Percentiles rank a stretch among this genome's conserved stretches.
phyloP scores from a whole-genome alignment of 225 moss, liverwort and hornwort genomes.

The Bryum argenteum region DNA sequence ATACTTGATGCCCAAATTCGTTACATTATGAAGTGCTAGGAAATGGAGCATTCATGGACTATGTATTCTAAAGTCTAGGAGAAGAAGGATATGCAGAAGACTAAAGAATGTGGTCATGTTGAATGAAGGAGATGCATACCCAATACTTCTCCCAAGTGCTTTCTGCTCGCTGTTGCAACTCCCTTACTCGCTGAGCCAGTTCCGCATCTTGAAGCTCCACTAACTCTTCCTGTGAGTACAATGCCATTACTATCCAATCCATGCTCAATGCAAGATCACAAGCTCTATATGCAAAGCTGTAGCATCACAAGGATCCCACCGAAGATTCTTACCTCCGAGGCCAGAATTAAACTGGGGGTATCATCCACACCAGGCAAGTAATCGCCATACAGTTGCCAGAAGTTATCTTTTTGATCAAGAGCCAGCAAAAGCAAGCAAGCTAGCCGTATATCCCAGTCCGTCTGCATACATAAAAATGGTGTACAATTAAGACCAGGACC shows the following conservation, averaged over 20 bases:
- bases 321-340: constrained; percentile 59
- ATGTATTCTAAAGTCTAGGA: too few species aligned
- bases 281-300: neutral
- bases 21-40: too few species aligned
- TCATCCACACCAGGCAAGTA: constrained; percentile 88
- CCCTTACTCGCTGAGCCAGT: constrained; percentile 58
- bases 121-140: constrained; percentile 46
- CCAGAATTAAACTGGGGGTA: constrained; percentile 75
- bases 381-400: constrained; percentile 94
- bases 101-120: too few species aligned
- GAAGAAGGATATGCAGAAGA: too few species aligned
- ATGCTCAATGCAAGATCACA: constrained; percentile 4
- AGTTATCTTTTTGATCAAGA: constrained; percentile 83
- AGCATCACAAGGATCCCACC: constrained; percentile 5
- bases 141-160: constrained; percentile 78
- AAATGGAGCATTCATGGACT: too few species aligned
- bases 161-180: constrained; percentile 69
- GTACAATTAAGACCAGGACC: constrained; percentile 8
- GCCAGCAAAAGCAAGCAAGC: constrained; percentile 81
- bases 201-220: constrained; percentile 78
- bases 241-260: constrained; percentile 5
- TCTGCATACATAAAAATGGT: constrained; percentile 46
- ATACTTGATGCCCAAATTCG: neutral
- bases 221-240: constrained; percentile 68
- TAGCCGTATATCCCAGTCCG: constrained; percentile 86